Evolutionary conservation across 108 stramenopile species (phyloP).

Genomic region (Fistulifera pelliculosa): DNA sequence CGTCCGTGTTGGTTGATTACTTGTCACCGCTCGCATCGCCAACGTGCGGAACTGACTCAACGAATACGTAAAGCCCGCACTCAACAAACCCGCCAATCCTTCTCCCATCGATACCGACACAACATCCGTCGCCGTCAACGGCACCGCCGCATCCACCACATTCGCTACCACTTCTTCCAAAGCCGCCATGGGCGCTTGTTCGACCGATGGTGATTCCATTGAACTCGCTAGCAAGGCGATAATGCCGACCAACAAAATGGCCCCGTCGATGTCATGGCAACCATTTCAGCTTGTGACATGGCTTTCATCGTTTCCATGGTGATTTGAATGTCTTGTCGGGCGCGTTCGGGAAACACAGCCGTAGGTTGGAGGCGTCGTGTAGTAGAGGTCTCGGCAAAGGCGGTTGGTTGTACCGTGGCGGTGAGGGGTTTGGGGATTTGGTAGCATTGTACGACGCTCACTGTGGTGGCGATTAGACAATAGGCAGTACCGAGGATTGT

Average conservation of each 20-base stretch:
- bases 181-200: slow-evolving; percentile 3
- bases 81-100: slow-evolving; percentile 54
- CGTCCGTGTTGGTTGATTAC: not conserved
- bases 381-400: too few relatives aligned
- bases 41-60: not conserved
- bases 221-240: slow-evolving; percentile 30
- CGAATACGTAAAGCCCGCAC: slow-evolving; percentile 19
- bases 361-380: too few relatives aligned
- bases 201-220: not conserved
- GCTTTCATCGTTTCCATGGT: too few relatives aligned
- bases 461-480: too few relatives aligned
- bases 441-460: too few relatives aligned
- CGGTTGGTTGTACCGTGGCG: too few relatives aligned
- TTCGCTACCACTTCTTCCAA: slow-evolving; percentile 29
- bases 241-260: slow-evolving; percentile 25
- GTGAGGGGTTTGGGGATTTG: too few relatives aligned
- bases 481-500: too few relatives aligned
- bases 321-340: too few relatives aligned
- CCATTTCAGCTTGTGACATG: slow-evolving; percentile 18
- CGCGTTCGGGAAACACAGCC: too few relatives aligned
- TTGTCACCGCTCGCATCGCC: not conserved
- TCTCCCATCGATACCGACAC: slow-evolving; percentile 65
- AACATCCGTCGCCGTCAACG: slow-evolving; percentile 51
- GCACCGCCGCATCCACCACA: slow-evolving; percentile 42
- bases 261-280: slow-evolving; percentile 32